These are phyloP conservation scores for Drechslerella coelobrocha DNA, from an alignment of 2,329 filamentous ascomycete species.

Conservation along the genomic window DNA sequence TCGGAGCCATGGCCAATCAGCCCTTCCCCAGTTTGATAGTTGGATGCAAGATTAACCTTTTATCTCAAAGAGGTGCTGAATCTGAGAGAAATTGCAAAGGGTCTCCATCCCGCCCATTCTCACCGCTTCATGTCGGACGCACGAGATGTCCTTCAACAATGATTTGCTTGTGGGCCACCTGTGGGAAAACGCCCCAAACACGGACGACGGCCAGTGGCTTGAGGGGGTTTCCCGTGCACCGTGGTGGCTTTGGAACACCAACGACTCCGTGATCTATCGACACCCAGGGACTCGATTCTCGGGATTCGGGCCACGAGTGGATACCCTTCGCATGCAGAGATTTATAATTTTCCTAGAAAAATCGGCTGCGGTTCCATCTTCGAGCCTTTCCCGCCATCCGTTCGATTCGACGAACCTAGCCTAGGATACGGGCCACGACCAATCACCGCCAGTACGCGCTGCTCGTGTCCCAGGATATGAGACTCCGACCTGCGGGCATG, in stretches of 20 bases:
- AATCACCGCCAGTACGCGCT: no score
- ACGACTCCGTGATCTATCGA: background rate
- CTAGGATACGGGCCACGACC: background rate
- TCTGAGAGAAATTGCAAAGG: background rate
- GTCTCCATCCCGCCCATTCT: background rate
- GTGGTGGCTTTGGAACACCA: background rate
- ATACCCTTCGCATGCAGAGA: background rate
- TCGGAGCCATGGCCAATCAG: no score
- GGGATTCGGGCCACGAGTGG: background rate
- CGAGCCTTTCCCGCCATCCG: background rate
- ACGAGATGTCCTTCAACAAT: background rate
- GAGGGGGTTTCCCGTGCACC: no score
- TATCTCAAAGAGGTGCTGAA: background rate
- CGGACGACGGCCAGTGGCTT: background rate
- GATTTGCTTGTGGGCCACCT: background rate
- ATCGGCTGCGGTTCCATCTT: background rate
- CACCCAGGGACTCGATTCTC: background rate
- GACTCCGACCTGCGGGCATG: no score
- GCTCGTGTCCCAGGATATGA: no score
- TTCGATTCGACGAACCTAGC: background rate
- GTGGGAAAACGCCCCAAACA: conserved; percentile 8
- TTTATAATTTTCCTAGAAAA: background rate
- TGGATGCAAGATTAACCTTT: background rate
- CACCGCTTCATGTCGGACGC: background rate
- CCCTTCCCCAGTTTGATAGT: no score